phyloP scores from a whole-genome alignment of 75 land plant genomes.

The Cunninghamia lanceolata region DNA sequence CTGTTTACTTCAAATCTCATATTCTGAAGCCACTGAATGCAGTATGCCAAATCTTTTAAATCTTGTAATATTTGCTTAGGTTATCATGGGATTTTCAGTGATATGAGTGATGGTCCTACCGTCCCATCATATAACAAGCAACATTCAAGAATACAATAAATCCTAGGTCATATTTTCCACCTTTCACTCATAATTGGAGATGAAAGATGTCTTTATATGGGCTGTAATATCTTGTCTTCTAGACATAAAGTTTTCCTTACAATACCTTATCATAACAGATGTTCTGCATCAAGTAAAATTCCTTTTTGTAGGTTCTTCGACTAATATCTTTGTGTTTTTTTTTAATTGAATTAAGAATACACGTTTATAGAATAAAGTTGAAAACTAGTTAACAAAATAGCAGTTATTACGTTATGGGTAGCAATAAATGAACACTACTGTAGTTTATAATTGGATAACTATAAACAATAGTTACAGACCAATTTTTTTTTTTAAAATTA shows the following conservation, averaged over 20 bases:
- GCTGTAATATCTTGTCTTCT: not conserved
- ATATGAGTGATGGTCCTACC: not conserved
- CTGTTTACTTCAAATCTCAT: not conserved
- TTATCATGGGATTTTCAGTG: not conserved
- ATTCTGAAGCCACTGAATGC: not conserved
- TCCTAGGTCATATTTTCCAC: not conserved
- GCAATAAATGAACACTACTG: no score
- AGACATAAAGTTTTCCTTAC: not conserved
- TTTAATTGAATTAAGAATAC: no score
- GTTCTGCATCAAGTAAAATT: not conserved
- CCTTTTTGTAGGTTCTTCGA: conserved; percentile 1
- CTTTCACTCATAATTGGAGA: not conserved
- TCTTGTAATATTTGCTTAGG: not conserved
- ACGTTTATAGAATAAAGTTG: no score
- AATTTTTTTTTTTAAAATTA: no score
- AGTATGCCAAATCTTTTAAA: not conserved
- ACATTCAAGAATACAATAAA: not conserved
- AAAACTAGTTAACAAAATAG: no score
- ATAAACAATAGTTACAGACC: no score
- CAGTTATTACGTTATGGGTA: no score
- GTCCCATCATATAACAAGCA: not conserved
- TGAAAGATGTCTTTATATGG: no score
- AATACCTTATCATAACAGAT: not conserved
- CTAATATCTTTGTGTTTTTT: no score
- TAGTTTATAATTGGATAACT: no score